Conservation (phyloP, 2,329 filamentous ascomycete genomes). For the Cadophora malorum region DNA sequence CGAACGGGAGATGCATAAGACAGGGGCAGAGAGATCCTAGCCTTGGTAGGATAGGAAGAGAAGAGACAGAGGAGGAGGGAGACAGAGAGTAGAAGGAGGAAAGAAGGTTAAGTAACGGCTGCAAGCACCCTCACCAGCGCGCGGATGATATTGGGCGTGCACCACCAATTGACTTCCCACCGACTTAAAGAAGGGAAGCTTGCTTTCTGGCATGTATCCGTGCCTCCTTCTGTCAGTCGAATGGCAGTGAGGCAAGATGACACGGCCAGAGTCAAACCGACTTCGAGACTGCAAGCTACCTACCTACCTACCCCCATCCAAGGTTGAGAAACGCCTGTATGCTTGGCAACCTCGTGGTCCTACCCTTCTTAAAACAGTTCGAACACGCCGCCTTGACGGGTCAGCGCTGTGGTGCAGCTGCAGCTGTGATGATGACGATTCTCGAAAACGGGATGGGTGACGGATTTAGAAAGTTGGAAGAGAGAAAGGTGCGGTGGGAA, state of each 20-base stretch:
- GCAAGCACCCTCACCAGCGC: not conserved
- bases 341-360: conserved; percentile 3
- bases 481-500: not conserved
- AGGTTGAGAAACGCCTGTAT: conserved; percentile 5
- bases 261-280: not conserved
- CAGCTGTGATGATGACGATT: not conserved
- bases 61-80: not conserved
- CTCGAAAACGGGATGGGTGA: conserved; percentile 2
- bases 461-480: conserved; percentile 3
- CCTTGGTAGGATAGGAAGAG: not conserved
- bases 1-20: not conserved
- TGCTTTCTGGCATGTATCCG: not conserved
- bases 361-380: not conserved
- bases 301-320: not conserved
- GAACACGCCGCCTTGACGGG: too few species aligned
- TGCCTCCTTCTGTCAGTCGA: not conserved
- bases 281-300: not conserved
- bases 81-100: not conserved
- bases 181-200: not conserved
- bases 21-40: not conserved
- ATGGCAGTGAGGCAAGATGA: not conserved
- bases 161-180: conserved; percentile 1
- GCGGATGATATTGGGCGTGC: conserved; percentile 2
- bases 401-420: not conserved
- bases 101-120: conserved; percentile 4